phyloP scores from a whole-genome alignment of 192 early-diverging fungal species.

The Podila epigama region DNA sequence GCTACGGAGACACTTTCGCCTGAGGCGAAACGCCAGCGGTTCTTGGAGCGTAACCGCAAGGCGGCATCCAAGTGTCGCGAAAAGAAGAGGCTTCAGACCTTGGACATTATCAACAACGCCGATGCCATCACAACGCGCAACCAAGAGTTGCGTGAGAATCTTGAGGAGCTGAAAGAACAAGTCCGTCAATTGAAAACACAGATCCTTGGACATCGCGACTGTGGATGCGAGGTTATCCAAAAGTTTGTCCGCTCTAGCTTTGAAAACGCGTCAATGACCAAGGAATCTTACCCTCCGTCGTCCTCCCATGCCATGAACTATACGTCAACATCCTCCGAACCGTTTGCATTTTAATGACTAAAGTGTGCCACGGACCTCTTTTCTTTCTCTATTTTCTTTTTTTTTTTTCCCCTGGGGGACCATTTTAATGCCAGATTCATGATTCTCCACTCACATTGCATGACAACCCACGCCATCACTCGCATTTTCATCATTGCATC shows the following conservation, averaged over 20 bases:
- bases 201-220: constrained; percentile 35
- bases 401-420: not conserved
- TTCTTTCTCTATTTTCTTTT: constrained; percentile 1
- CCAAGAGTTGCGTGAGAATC: constrained; percentile 28
- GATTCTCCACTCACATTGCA: too few relatives aligned
- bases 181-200: constrained; percentile 37
- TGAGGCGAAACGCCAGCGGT: constrained; percentile 44
- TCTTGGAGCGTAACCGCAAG: constrained; percentile 50
- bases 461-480: too few relatives aligned
- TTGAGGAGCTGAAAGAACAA: constrained; percentile 28
- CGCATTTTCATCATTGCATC: too few relatives aligned
- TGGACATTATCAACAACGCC: constrained; percentile 37
- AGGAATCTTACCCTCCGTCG: too few relatives aligned
- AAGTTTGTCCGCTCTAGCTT: constrained; percentile 34
- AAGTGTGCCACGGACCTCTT: too few relatives aligned
- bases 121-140: constrained; percentile 35
- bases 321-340: too few relatives aligned
- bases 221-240: constrained; percentile 41
- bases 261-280: not conserved
- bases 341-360: too few relatives aligned
- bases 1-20: constrained; percentile 12
- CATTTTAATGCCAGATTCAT: not conserved
- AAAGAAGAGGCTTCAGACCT: constrained; percentile 42
- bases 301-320: not conserved
- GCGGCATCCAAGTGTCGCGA: constrained; percentile 44